Base-by-base conservation (phyloP, 2,329 filamentous ascomycete species). In the Lasiodiplodia hormozganensis region DNA sequence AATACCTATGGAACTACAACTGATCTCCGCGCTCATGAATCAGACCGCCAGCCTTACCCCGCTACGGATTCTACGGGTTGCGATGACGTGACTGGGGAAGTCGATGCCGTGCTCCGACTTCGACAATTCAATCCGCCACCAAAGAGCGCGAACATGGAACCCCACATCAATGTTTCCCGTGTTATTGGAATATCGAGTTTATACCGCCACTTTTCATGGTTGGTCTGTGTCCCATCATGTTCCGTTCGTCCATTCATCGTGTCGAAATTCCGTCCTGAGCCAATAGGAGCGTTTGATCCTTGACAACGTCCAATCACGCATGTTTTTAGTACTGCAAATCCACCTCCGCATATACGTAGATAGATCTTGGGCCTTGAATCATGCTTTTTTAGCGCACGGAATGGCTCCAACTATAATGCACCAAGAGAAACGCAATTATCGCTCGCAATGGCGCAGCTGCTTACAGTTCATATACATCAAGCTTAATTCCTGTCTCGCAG, bases 71-170 rank as follows among this genome's bases (percentile, higher is more conserved):
- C 31, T 52, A 34, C 47, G 31, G 18, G 14, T 14, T 4, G 38
- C n/a, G 21, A 64, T 64, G 47, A 64, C 60, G 60, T 64, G 60
- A 64, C 60, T 64, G 60, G 31, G 18, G 60, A 38, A 64, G 31
- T 40, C 12, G 60, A 64, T 64, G 60, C 60, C 60, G 47, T 64
- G 60, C 47, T 64, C 60, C 47, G 47, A 38, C 43, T 52, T 14
- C 47, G 43, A 21, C n/a, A 64, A 52, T 25, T 31, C 43, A 47
- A 38, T 40, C 43, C 51, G 34, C 60, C 43, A 52, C 47, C 47
- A 16, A 34, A 14, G 21, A 49, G 23, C 23, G 43, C 25, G 23
- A 23, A 36, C 25, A 47, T 8, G n/a, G 16, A n/a, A 18, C 18
- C 21, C n/a, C 28, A 11, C 14, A 10, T 21, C 23, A 10, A 12